A percentile compares a stretch with the other conserved stretches of the same genome.
These are phyloP conservation scores for Suillus spraguei DNA, from an alignment of 768 basidiomycete genomes.

Conservation along the genomic window DNA sequence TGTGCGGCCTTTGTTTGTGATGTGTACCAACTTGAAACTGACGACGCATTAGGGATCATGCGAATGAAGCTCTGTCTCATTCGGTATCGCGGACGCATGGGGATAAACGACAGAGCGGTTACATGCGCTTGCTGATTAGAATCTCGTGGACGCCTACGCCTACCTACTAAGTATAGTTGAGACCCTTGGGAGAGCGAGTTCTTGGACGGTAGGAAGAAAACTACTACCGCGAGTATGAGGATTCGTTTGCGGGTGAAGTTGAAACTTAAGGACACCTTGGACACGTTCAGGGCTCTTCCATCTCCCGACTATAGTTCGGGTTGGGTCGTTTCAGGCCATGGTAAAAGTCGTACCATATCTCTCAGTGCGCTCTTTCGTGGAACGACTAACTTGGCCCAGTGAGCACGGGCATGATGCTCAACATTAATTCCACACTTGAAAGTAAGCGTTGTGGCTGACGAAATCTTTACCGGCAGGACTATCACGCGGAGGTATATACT, in stretches of 20 bases:
- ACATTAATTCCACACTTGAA: too few relatives aligned
- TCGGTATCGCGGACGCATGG: constrained; percentile 75
- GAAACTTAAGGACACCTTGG: constrained; percentile 1
- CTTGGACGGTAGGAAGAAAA: background rate
- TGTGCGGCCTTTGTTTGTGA: constrained; percentile 47
- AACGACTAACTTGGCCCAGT: too few relatives aligned
- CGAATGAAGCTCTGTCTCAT: constrained; percentile 81
- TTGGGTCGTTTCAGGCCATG: background rate
- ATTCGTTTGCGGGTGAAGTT: background rate
- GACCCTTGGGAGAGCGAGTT: background rate
- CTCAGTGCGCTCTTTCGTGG: constrained; percentile 2
- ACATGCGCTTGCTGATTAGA: constrained; percentile 78
- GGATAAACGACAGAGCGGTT: constrained; percentile 72
- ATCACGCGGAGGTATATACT: too few relatives aligned
- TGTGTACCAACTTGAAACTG: constrained; percentile 1
- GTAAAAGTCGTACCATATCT: constrained; percentile 3
- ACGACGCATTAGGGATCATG: constrained; percentile 65
- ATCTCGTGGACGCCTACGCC: constrained; percentile 66
- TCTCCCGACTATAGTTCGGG: constrained; percentile 3
- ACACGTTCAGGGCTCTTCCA: background rate
- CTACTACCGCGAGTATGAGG: background rate
- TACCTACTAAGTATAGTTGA: too few relatives aligned
- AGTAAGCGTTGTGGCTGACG: too few relatives aligned
- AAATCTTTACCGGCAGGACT: too few relatives aligned
- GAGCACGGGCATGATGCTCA: too few relatives aligned